Base-by-base conservation (phyloP, 2,329 filamentous ascomycete species). In the Dryadomyces sulphureus region DNA sequence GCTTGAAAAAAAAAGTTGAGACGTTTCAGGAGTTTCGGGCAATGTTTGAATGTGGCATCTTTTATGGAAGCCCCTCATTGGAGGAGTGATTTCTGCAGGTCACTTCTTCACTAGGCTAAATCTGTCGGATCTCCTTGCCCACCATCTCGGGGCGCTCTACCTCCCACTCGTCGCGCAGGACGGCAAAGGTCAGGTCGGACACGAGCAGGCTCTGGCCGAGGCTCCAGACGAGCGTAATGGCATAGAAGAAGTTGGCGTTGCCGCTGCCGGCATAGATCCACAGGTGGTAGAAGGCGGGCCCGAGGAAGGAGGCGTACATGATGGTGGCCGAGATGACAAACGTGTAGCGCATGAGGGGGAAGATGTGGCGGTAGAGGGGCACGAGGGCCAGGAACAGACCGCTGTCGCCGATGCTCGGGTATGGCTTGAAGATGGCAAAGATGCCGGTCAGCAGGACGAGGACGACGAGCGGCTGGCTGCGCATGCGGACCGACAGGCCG, bases 221-320 rank as follows among this genome's bases (percentile, higher is more conserved):
- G 59, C 87, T 94, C 92, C 92, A 98, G 0, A 98, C 92, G n/a
- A 98, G 67, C 0, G 92, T 98, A 56, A 98, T 96, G 53, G 92
- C 92, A 60, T 98, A 98, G 66, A 98, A 98, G 67, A 98, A 98
- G 61, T 98, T 98, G 49, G 92, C 92, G 57, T 98, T 98, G 24
- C 92, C 92, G 47, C 88, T 94, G 43, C 92, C 92, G 2, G 92
- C 92, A 59, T 96, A 98, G 48, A 98, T 90, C 92, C 92, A 98
- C 5, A 98, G 69, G 59, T 98, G 81, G 61, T 96, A 94, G 60
- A 98, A 98, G 0, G 89, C 88, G 1, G 92, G 92, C 0, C 92
- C 92, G 0, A 98, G 73, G 51, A 94, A 81, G 3, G 81, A 83
- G 21, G 87, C 81, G 62, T 98, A 98, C 9, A 96, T 67, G 35